These are phyloP conservation scores for Setaria viridis DNA, from an alignment of 202 grass and related monocot genomes.

Conservation along the genomic window DNA sequence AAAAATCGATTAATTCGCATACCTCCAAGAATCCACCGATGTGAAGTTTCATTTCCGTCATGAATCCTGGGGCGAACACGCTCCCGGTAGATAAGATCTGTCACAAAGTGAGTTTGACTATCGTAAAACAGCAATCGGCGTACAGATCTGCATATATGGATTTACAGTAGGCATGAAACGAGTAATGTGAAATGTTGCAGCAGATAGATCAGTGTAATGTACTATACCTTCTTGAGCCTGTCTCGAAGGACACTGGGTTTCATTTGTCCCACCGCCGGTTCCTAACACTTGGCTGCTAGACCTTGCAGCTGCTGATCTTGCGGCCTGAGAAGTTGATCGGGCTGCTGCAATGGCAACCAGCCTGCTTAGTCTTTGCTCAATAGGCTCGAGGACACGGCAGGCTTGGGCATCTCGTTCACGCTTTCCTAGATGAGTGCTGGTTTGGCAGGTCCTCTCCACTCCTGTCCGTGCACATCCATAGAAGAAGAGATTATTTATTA, in stretches of 20 bases:
- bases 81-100: neutral
- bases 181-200: neutral
- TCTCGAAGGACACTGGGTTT: neutral
- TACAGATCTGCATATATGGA: neutral
- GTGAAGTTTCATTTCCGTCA: neutral
- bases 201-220: neutral
- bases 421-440: conserved; percentile 7
- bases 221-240: neutral
- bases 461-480: neutral
- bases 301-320: neutral
- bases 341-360: neutral
- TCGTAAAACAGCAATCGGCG: neutral
- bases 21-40: conserved; percentile 21
- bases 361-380: neutral
- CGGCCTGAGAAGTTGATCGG: neutral
- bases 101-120: neutral
- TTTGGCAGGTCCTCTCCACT: neutral
- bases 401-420: neutral
- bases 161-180: neutral
- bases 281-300: neutral
- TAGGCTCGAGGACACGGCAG: neutral
- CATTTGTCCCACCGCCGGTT: neutral
- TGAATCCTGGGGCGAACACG: neutral
- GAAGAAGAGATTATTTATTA: neutral
- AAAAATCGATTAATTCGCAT: neutral